Evolutionary conservation across 1,284 basidiomycete genomes (phyloP).

Genomic region (Meripilus lineatus): DNA sequence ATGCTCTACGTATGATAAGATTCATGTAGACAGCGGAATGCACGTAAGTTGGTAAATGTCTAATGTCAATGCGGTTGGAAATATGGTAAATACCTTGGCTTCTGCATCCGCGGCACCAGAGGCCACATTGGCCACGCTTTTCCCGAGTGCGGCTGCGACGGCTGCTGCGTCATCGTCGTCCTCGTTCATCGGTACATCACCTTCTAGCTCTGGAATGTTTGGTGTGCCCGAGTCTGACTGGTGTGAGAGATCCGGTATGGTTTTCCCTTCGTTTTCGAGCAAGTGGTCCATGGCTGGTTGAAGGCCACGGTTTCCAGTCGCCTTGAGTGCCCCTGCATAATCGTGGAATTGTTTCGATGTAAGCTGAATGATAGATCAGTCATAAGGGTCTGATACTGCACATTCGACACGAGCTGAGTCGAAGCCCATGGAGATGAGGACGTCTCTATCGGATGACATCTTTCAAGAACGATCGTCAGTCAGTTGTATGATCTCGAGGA

Average conservation of each 20-base stretch:
- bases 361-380: not conserved
- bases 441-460: constrained; percentile 64
- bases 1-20: constrained; percentile 50
- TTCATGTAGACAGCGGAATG: not conserved
- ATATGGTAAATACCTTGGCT: constrained; percentile 47
- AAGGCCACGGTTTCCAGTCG: constrained; percentile 73
- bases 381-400: constrained; percentile 22
- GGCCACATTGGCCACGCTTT: constrained; percentile 27
- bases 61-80: not conserved
- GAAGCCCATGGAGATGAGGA: constrained; percentile 83
- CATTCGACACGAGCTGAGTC: constrained; percentile 80
- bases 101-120: constrained; percentile 43
- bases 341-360: constrained; percentile 2
- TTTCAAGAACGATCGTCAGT: no score
- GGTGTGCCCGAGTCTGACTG: constrained; percentile 19
- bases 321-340: constrained; percentile 75
- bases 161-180: constrained; percentile 72
- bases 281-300: constrained; percentile 90
- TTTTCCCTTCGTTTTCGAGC: constrained; percentile 70
- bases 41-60: no score
- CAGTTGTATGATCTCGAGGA: no score
- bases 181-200: constrained; percentile 47
- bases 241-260: constrained; percentile 58
- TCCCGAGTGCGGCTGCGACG: constrained; percentile 45
- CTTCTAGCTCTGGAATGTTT: constrained; percentile 8